Evolutionary conservation across 441 rosid genomes (phyloP).

Genomic region (Arabidopsis lyrata): DNA sequence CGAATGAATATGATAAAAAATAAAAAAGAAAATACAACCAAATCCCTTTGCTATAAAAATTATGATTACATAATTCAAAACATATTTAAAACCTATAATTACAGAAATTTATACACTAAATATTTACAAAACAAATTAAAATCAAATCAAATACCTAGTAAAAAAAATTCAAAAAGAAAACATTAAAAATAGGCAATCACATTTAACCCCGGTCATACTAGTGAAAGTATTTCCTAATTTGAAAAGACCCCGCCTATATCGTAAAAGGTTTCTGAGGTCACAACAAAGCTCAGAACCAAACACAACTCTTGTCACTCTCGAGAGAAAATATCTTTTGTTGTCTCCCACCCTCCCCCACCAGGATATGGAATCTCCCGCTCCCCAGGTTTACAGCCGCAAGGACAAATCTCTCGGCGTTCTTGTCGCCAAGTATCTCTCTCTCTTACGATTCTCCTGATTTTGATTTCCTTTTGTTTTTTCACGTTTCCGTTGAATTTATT

Average conservation of each 20-base stretch:
- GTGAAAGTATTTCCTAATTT: constrained; percentile 4
- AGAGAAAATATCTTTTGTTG: constrained; percentile 21
- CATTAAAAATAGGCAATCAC: no score
- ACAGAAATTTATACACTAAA: not conserved
- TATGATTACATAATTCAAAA: not conserved
- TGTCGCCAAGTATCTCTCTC: constrained; percentile 62
- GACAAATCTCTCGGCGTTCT: constrained; percentile 83
- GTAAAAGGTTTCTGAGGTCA: constrained; percentile 19
- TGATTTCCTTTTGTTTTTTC: not conserved
- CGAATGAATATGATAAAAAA: not conserved
- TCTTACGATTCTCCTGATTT: not conserved
- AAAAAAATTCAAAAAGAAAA: not conserved
- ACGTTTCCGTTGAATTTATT: not conserved
- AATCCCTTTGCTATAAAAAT: not conserved
- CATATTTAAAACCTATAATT: not conserved
- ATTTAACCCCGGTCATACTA: not conserved
- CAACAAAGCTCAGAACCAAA: constrained; percentile 32
- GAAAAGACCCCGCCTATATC: constrained; percentile 41
- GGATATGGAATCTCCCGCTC: constrained; percentile 51
- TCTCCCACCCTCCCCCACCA: not conserved
- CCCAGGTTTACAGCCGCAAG: constrained; percentile 62
- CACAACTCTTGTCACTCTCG: constrained; percentile 6
- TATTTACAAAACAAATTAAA: not conserved
- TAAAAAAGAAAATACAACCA: no score
- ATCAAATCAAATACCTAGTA: not conserved